Conservation (phyloP, 495 filamentous ascomycete genomes). For the Annulohypoxylon bovei region DNA sequence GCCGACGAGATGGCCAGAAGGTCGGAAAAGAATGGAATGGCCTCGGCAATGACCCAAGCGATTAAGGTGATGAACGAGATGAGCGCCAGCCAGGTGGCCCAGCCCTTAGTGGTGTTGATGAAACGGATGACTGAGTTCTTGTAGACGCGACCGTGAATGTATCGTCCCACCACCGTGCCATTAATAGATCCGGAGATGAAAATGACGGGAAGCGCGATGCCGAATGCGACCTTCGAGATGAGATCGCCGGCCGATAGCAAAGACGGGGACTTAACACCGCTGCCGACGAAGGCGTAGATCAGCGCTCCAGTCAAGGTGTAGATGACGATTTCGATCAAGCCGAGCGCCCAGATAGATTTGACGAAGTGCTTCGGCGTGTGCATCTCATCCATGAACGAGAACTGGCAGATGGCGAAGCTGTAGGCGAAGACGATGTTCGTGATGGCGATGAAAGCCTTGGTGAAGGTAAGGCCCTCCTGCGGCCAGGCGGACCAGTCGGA, state of each 20-base stretch:
- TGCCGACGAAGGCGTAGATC: constrained; percentile 80
- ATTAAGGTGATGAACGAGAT: constrained; percentile 67
- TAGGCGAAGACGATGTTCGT: constrained; percentile 82
- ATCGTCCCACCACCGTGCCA: constrained; percentile 67
- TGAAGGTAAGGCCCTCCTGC: constrained; percentile 50
- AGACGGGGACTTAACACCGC: constrained; percentile 72
- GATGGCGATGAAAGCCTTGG: constrained; percentile 68
- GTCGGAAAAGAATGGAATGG: constrained; percentile 77
- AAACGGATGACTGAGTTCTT: constrained; percentile 62
- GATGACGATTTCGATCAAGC: constrained; percentile 70
- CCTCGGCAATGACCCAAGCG: constrained; percentile 76
- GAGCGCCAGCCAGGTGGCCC: constrained; percentile 68
- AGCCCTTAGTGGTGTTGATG: constrained; percentile 69
- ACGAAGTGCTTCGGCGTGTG: constrained; percentile 71
- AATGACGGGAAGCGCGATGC: constrained; percentile 82
- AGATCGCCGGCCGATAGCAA: constrained; percentile 69
- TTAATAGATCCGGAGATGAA: constrained; percentile 74
- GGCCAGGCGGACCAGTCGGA: constrained; percentile 57
- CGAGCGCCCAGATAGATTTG: constrained; percentile 73
- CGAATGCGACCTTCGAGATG: constrained; percentile 78
- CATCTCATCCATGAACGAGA: constrained; percentile 82
- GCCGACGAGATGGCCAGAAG: constrained; percentile 69
- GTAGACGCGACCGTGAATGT: constrained; percentile 72
- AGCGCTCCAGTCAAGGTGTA: constrained; percentile 74
- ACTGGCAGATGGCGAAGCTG: constrained; percentile 75